Conservation (phyloP, 345 rosid genomes). For the Iberis pinnata region DNA sequence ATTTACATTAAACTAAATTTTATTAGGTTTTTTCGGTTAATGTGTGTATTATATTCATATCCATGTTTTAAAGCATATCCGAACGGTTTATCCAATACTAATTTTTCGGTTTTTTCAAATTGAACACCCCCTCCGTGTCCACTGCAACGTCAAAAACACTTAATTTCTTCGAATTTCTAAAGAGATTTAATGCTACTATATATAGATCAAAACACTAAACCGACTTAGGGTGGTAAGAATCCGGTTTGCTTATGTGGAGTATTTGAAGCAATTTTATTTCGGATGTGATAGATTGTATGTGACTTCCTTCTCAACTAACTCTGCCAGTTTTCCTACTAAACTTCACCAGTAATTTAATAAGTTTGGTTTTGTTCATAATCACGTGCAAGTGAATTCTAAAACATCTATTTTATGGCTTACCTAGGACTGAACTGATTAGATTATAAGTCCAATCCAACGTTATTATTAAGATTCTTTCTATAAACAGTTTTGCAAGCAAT, state of each 20-base stretch:
- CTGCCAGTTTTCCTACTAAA: conserved; percentile 29
- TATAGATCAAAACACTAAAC: too few species aligned
- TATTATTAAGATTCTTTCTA: conserved; percentile 5
- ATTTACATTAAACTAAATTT: too few species aligned
- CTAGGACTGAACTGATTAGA: conserved; percentile 15
- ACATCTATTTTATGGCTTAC: neutral
- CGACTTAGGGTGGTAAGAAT: neutral
- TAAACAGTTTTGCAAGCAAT: conserved; percentile 24
- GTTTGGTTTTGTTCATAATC: conserved; percentile 21
- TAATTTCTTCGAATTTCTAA: too few species aligned
- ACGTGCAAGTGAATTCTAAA: conserved; percentile 25
- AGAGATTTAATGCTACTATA: too few species aligned
- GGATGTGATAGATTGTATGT: conserved; percentile 1
- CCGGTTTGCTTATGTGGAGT: neutral
- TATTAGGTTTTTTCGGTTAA: too few species aligned
- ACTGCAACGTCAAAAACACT: too few species aligned
- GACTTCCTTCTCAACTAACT: conserved; percentile 22
- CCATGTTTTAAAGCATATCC: too few species aligned
- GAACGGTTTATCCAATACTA: too few species aligned
- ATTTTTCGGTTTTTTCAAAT: too few species aligned
- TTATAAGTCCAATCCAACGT: conserved; percentile 22
- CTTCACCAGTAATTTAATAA: conserved; percentile 27
- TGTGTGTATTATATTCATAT: too few species aligned
- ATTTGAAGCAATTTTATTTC: neutral
- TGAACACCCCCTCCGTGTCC: too few species aligned